These are phyloP conservation scores for Podaxis rugospora DNA, from an alignment of 768 basidiomycete species.

Conservation along the genomic window DNA sequence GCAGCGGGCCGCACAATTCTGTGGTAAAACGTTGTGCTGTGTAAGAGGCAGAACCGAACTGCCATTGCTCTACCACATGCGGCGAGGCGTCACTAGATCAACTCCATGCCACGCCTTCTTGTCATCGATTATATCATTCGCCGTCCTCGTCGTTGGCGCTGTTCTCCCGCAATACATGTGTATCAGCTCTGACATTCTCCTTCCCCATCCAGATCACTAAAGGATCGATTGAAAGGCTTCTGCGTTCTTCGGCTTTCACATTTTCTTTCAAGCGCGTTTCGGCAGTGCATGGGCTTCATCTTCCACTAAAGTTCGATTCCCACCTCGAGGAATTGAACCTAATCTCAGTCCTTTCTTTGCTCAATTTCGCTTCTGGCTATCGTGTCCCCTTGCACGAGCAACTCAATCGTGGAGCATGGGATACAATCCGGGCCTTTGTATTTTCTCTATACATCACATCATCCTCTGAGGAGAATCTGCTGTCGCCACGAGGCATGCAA, in stretches of 20 bases:
- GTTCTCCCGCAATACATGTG: background rate
- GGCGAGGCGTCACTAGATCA: background rate
- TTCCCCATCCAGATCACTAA: constrained; percentile 44
- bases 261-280: constrained; percentile 60
- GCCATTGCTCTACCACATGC: background rate
- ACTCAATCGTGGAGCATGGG: constrained; percentile 79
- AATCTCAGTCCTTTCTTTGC: constrained; percentile 68
- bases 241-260: constrained; percentile 62
- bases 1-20: too few species aligned
- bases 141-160: background rate
- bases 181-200: background rate
- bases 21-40: background rate
- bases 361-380: constrained; percentile 85
- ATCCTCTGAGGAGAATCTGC: constrained; percentile 48
- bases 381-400: constrained; percentile 66
- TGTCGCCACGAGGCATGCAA: constrained; percentile 67
- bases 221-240: constrained; percentile 53
- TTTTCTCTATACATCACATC: constrained; percentile 72
- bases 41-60: background rate
- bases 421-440: constrained; percentile 71
- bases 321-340: constrained; percentile 75
- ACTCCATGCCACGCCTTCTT: background rate
- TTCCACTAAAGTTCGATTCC: constrained; percentile 80
- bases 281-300: constrained; percentile 59
- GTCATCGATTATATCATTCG: background rate